Base-by-base conservation (phyloP, 768 basidiomycete species). In the Tricholoma sp. region DNA sequence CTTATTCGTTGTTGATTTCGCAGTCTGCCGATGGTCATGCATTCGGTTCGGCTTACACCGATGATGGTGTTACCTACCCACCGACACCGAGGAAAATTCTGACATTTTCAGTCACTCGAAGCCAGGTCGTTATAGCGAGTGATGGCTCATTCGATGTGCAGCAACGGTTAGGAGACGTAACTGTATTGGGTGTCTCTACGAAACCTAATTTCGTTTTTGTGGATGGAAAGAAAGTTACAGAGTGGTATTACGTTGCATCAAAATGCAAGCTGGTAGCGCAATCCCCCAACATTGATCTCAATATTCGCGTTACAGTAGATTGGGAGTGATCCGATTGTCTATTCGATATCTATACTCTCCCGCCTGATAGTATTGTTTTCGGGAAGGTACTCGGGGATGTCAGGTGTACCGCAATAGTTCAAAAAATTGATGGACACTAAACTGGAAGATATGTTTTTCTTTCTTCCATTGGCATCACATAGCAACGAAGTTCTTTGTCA, bases 21-120 rank as follows among this genome's bases (percentile, higher is more conserved):
- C 78, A 82, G 53, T 72, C 77, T 21, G 62, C 63, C 10, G 69
- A 72, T 34, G 81, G 82, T 0, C 57, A 65, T 5, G 87, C 88
- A 0, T 78, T 74, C 45, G 89, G 89, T 1, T 70, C 76, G 24
- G 82, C 83, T 0, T 86, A 85, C 65, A 60, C 90, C 18, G 89
- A 91, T 65, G 89, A 91, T 63, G 89, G 88, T 8, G 75, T 82
- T 34, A 83, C 76, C 62, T 65, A 78, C 56, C 82, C 83, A 19
- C 83, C 83, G n/a, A 79, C 79, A n/a, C 75, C 78, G 3, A 79
- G 72, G 66, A 78, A 74, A 54, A 78, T 63, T 7, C 64, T 89
- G 54, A 75, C 63, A 0, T 80, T 89, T 65, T 52, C 59, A 0
- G 79, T 75, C 7, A 57, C 60, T 3, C 61, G 62, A 12, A 67